phyloP scores from a whole-genome alignment of 2,329 filamentous ascomycete species.

The Lomentospora prolificans region DNA sequence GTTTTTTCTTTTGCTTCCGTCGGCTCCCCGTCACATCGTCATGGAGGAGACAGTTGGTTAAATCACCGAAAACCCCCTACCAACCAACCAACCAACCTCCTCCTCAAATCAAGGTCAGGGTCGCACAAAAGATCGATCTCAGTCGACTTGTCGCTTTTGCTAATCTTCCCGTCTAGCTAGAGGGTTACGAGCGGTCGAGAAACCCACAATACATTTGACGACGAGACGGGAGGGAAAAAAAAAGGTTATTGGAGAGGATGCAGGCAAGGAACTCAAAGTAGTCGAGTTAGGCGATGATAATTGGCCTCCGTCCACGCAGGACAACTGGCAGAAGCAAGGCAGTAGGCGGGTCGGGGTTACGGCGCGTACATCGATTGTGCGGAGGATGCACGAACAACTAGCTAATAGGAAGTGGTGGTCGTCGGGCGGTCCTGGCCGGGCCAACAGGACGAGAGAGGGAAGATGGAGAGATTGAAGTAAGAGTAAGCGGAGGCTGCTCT shows the following conservation, averaged over 20 bases:
- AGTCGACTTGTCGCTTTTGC: too few relatives aligned
- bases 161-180: too few relatives aligned
- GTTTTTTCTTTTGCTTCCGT: background rate
- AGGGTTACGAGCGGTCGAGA: too few relatives aligned
- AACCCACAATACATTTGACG: too few relatives aligned
- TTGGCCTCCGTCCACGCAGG: background rate
- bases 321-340: conserved; percentile 1
- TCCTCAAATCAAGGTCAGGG: too few relatives aligned
- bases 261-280: background rate
- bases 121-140: too few relatives aligned
- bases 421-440: background rate
- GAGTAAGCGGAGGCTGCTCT: too few relatives aligned
- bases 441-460: background rate
- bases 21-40: background rate
- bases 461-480: background rate
- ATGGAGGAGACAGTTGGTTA: too few relatives aligned
- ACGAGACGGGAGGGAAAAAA: background rate
- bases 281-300: background rate
- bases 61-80: too few relatives aligned
- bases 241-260: background rate
- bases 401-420: background rate
- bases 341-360: background rate
- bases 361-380: background rate
- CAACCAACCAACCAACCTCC: too few relatives aligned
- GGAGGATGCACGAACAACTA: background rate